A percentile compares a stretch with the other conserved stretches of the same genome.
Conservation (phyloP, 1,139 yeast genomes). For the Pichia sp. region DNA sequence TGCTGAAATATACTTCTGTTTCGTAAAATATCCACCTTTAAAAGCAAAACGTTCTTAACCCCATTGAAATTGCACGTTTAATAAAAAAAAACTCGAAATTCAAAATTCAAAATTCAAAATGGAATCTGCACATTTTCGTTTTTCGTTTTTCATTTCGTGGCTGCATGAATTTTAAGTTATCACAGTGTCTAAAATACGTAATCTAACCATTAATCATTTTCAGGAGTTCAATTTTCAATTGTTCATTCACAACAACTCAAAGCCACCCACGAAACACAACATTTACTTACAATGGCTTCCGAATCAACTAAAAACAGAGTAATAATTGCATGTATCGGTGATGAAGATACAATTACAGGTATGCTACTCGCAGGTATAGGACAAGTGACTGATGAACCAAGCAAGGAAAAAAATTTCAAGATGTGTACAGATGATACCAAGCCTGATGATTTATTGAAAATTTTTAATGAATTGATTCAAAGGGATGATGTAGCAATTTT, state of each 20-base stretch:
- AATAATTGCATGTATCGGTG: slow-evolving; percentile 88
- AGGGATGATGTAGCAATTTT: slow-evolving; percentile 91
- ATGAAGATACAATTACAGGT: slow-evolving; percentile 96
- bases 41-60: background rate
- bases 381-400: slow-evolving; percentile 56
- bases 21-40: background rate
- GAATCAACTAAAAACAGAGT: slow-evolving; percentile 48
- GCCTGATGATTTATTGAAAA: slow-evolving; percentile 65
- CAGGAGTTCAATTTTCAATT: background rate
- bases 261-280: background rate
- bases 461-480: slow-evolving; percentile 70
- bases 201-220: background rate
- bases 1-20: background rate
- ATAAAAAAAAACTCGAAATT: too few species aligned
- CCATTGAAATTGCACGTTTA: background rate
- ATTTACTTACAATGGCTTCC: slow-evolving; percentile 15
- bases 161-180: background rate
- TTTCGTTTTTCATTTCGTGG: background rate
- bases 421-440: slow-evolving; percentile 78
- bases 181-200: background rate
- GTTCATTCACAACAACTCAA: background rate
- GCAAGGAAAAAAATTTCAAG: slow-evolving; percentile 74
- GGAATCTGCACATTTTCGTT: background rate
- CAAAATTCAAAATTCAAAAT: background rate
- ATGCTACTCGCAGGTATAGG: slow-evolving; percentile 94